Conservation (phyloP, 2,329 filamentous ascomycete genomes). For the Fusarium miscanthi region DNA sequence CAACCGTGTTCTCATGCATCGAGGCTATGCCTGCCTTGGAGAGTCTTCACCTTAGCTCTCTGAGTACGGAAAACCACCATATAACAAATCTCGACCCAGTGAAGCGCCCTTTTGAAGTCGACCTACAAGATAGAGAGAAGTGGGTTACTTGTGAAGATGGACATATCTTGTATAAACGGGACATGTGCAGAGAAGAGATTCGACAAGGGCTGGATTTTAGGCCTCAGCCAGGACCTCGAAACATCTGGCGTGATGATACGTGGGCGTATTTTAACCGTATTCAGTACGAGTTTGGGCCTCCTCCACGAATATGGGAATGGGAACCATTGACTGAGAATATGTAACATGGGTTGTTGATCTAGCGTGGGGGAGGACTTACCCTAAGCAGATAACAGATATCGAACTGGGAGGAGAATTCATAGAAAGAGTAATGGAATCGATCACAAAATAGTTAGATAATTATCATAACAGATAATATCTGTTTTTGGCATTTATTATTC, state of each 20-base stretch:
- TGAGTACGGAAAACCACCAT: neutral
- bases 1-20: neutral
- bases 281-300: neutral
- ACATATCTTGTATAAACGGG: neutral
- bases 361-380: neutral
- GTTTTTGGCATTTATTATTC: no score
- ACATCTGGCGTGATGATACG: fast-evolving
- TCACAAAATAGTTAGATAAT: no score
- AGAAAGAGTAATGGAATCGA: fast-evolving
- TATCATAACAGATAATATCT: no score
- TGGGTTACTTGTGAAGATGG: neutral
- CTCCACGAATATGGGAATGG: neutral
- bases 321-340: neutral
- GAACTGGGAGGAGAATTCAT: fast-evolving
- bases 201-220: neutral
- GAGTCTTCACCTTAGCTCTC: neutral
- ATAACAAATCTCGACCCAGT: neutral
- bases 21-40: neutral
- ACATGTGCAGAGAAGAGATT: neutral
- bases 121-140: neutral
- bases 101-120: fast-evolving
- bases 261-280: neutral
- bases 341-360: neutral
- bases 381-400: neutral
- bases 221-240: neutral